Conservation (phyloP, 225 moss, liverwort and hornwort species). For the Lunularia cruciata region DNA sequence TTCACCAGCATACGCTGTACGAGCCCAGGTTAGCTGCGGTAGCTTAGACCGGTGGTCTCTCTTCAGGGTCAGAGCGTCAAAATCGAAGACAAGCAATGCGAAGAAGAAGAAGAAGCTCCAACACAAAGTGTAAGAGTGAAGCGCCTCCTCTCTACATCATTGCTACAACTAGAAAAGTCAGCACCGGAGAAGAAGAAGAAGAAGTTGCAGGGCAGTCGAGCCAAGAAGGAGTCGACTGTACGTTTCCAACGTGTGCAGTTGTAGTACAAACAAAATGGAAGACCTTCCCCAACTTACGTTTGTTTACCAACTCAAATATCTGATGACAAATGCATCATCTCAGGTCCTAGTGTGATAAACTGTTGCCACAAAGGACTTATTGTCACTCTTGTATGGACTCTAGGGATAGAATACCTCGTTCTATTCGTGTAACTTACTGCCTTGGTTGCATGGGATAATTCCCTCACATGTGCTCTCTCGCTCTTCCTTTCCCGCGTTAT, state of each 20-base stretch:
- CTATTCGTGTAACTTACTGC: conserved; percentile 12
- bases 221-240: neutral
- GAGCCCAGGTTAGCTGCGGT: conserved; percentile 16
- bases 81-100: neutral
- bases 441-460: neutral
- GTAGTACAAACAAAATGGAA: neutral
- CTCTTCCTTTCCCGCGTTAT: conserved; percentile 1
- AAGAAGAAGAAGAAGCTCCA: neutral
- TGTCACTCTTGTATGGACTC: conserved; percentile 1
- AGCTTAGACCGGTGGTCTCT: neutral
- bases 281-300: conserved; percentile 5
- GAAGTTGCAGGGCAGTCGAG: neutral
- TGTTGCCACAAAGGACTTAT: neutral
- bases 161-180: neutral
- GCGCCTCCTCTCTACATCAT: neutral
- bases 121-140: neutral
- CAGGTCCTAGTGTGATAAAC: neutral
- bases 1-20: conserved; percentile 12
- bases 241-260: neutral
- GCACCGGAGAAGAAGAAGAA: neutral
- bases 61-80: neutral
- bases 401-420: conserved; percentile 18
- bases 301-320: conserved; percentile 1
- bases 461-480: neutral
- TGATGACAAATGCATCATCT: neutral